A percentile compares a stretch with the other conserved stretches of the same genome.
These are phyloP conservation scores for Haplosporangium sp. DNA, from an alignment of 371 early-diverging fungal species.

Conservation along the genomic window DNA sequence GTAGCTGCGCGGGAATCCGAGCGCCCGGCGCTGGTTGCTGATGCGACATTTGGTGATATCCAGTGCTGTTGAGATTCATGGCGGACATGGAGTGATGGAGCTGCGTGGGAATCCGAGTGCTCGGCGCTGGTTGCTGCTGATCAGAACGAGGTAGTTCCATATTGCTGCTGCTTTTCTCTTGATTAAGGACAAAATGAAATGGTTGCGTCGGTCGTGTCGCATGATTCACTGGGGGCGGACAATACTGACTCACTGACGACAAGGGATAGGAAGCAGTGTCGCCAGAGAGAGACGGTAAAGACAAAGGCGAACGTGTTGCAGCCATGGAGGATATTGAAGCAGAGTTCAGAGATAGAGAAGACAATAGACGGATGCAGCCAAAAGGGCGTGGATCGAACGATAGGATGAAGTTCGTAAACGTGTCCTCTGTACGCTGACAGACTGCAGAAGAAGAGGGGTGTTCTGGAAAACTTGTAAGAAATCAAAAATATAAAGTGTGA, in stretches of 20 bases:
- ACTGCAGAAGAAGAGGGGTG: too few species aligned
- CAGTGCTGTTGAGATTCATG: conserved; percentile 3
- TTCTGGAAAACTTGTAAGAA: too few species aligned
- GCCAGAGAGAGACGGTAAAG: not conserved
- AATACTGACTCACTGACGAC: not conserved
- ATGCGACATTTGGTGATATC: too few species aligned
- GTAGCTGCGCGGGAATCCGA: not conserved
- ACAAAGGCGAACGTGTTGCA: not conserved
- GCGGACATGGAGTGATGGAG: not conserved
- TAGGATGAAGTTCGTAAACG: too few species aligned
- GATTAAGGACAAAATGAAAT: not conserved
- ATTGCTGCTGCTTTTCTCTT: not conserved
- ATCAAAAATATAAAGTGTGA: too few species aligned
- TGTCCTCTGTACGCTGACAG: too few species aligned
- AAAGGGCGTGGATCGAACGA: too few species aligned
- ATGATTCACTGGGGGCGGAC: not conserved
- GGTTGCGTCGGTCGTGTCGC: conserved; percentile 2
- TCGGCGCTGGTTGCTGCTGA: conserved; percentile 2
- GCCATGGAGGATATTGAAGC: conserved; percentile 8
- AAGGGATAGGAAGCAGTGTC: not conserved
- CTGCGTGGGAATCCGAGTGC: not conserved
- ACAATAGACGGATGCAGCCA: too few species aligned
- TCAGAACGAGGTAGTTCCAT: not conserved
- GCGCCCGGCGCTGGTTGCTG: not conserved
- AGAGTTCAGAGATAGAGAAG: too few species aligned